These are phyloP conservation scores for Spathaspora jeffriesii DNA, from an alignment of 1,139 yeast species.

Conservation along the genomic window DNA sequence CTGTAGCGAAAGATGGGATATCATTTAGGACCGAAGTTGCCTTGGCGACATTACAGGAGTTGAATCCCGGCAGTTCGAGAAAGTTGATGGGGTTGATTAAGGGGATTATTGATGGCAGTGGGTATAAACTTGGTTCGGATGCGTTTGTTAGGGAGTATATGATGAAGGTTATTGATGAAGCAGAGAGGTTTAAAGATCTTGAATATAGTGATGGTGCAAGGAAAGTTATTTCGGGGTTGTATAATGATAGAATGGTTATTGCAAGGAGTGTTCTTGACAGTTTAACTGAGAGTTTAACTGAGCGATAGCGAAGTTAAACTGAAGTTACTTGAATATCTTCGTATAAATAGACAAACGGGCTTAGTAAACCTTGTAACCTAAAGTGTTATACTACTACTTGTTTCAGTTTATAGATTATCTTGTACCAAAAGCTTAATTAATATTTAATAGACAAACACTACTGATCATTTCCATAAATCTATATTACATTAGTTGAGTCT, in stretches of 20 bases:
- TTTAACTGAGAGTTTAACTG: neutral
- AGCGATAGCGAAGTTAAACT: neutral
- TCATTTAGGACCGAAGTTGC: constrained; percentile 82
- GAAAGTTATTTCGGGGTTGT: constrained; percentile 22
- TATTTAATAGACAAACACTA: no score
- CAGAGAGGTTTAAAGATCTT: constrained; percentile 17
- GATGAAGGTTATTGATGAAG: constrained; percentile 21
- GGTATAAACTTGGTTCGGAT: constrained; percentile 30
- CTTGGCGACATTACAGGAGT: constrained; percentile 59
- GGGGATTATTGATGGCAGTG: constrained; percentile 48
- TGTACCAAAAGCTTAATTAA: no score
- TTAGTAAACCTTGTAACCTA: no score
- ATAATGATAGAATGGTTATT: constrained; percentile 23
- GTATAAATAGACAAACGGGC: no score
- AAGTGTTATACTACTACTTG: no score
- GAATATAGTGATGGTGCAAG: constrained; percentile 20
- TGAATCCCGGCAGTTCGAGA: constrained; percentile 30
- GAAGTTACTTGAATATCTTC: no score
- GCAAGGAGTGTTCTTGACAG: constrained; percentile 14
- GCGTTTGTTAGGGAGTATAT: constrained; percentile 30
- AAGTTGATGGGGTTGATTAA: constrained; percentile 27
- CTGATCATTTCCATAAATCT: no score
- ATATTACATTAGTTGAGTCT: neutral
- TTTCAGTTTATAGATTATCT: neutral
- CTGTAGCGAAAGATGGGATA: constrained; percentile 50